These are phyloP conservation scores for Aureobasidium sp. DNA, from an alignment of 2,329 filamentous ascomycete species.

Conservation along the genomic window DNA sequence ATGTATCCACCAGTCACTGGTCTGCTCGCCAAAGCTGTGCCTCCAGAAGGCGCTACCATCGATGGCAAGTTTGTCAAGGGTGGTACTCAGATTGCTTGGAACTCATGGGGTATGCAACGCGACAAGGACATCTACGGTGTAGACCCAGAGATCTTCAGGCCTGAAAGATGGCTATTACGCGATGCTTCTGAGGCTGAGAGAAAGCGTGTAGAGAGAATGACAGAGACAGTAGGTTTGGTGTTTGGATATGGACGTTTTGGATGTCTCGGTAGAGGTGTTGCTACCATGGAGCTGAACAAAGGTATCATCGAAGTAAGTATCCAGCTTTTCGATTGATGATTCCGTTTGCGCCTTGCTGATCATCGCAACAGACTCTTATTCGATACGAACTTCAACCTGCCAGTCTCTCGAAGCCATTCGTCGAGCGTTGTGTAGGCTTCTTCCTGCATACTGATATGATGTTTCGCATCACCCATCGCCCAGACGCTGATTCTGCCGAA, in stretches of 20 bases:
- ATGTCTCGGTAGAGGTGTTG: conserved; percentile 31
- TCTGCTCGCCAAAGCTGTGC: conserved; percentile 31
- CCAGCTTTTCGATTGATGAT: neutral
- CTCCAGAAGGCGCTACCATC: conserved; percentile 28
- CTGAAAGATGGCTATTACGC: conserved; percentile 31
- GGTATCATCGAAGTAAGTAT: conserved; percentile 30
- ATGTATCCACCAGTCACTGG: conserved; percentile 39
- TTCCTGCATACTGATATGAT: conserved; percentile 33
- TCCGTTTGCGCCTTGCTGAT: neutral
- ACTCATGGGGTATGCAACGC: conserved; percentile 33
- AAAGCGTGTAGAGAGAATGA: conserved; percentile 27
- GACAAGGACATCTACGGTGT: conserved; percentile 31
- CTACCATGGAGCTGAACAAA: conserved; percentile 35
- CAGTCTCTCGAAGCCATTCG: conserved; percentile 31
- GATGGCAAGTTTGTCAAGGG: conserved; percentile 31
- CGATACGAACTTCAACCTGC: conserved; percentile 33
- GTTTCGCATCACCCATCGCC: conserved; percentile 29
- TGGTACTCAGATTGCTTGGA: conserved; percentile 34
- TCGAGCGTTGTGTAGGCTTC: conserved; percentile 32
- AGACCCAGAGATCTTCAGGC: conserved; percentile 32
- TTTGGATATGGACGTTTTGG: conserved; percentile 33
- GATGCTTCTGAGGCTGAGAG: conserved; percentile 25
- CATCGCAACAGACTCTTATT: conserved; percentile 26
- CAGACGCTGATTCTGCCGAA: conserved; percentile 13
- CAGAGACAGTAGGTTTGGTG: conserved; percentile 29